These are phyloP conservation scores for Potentilla sterilis DNA, from an alignment of 306 rosid genomes.

Conservation along the genomic window DNA sequence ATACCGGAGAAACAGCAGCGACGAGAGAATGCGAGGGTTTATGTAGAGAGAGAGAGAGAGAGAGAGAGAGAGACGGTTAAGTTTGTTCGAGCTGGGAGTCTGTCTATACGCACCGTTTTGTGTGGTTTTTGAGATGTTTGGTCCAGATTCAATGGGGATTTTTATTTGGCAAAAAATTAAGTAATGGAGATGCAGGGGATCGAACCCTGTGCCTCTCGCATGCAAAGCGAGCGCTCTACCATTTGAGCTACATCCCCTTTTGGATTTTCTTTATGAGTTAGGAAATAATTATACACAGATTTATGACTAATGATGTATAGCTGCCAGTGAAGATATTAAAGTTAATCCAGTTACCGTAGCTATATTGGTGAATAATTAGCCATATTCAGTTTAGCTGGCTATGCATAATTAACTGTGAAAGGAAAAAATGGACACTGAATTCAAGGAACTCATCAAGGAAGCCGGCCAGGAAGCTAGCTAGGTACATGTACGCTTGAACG, in stretches of 20 bases:
- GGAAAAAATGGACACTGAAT: too few species aligned
- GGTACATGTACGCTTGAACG: too few species aligned
- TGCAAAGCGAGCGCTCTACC: conserved; percentile 10
- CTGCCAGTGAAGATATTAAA: too few species aligned
- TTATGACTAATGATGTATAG: too few species aligned
- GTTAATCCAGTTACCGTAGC: too few species aligned
- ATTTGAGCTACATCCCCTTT: conserved; percentile 1
- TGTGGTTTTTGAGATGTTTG: background rate
- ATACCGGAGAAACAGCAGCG: background rate
- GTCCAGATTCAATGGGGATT: background rate
- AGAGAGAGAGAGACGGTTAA: background rate
- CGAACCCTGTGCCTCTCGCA: conserved; percentile 7
- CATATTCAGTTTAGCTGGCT: too few species aligned
- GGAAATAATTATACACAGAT: too few species aligned
- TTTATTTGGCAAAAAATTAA: background rate
- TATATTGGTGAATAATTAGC: too few species aligned
- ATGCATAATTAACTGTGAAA: too few species aligned
- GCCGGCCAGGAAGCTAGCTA: too few species aligned
- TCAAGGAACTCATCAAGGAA: too few species aligned
- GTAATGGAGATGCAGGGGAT: background rate
- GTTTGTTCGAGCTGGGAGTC: background rate
- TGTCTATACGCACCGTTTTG: background rate
- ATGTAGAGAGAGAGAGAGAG: background rate
- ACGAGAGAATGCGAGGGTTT: background rate
- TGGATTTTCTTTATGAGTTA: too few species aligned